Evolutionary conservation across 768 basidiomycete species (phyloP).

Genomic region (Infundibulicybe gibba): DNA sequence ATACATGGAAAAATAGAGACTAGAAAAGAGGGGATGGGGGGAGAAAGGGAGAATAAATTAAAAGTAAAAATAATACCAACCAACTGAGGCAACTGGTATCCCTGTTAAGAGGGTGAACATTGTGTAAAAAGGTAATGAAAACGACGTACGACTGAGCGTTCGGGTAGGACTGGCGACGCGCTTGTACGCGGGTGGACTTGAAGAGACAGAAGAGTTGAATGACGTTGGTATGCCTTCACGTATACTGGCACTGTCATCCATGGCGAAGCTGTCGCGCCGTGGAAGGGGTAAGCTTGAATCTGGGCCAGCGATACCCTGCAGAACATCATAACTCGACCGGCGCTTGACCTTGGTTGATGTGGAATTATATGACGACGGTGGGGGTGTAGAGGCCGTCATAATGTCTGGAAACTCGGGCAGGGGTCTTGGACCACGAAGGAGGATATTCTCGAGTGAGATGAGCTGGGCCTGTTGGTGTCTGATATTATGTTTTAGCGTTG

Average conservation of each 20-base stretch:
- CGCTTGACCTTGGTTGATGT: conserved; percentile 50
- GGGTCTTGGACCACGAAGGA: conserved; percentile 67
- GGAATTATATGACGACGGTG: conserved; percentile 25
- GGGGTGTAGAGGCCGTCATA: conserved; percentile 26
- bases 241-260: conserved; percentile 41
- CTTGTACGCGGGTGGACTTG: conserved; percentile 37
- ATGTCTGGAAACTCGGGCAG: conserved; percentile 31
- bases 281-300: conserved; percentile 76
- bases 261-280: conserved; percentile 43
- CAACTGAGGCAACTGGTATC: conserved; percentile 75
- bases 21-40: conserved; percentile 7
- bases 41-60: background rate
- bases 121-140: conserved; percentile 10
- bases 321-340: conserved; percentile 68
- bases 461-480: conserved; percentile 82
- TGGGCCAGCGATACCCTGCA: conserved; percentile 69
- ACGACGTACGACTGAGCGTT: conserved; percentile 71
- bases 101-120: conserved; percentile 37
- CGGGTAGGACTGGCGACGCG: conserved; percentile 71
- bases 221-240: conserved; percentile 70
- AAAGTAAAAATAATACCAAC: conserved; percentile 37
- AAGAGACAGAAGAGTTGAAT: conserved; percentile 35
- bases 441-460: conserved; percentile 61
- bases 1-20: conserved; percentile 15
- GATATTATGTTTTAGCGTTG: conserved; percentile 77